Evolutionary conservation across 139 green algal genomes (phyloP).

Genomic region (Chlamydomonas sp.): DNA sequence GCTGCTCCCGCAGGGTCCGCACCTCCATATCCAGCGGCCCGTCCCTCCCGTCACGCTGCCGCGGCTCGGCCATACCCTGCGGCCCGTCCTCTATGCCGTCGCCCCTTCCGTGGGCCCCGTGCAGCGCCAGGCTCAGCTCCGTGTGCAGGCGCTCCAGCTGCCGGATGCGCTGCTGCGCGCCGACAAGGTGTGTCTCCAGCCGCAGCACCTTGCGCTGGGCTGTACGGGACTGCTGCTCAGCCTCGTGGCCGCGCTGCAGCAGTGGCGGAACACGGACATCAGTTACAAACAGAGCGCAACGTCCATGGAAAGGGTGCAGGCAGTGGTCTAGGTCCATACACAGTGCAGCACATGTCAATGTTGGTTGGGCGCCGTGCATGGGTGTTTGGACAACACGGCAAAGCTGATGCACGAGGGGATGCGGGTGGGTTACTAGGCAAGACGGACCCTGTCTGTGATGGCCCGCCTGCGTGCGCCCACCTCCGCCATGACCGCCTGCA

Average conservation of each 20-base stretch:
- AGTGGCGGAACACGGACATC: too few relatives aligned
- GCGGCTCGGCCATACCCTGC: not conserved
- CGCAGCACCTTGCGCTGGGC: not conserved
- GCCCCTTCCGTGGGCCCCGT: too few relatives aligned
- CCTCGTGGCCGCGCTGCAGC: conserved; percentile 3
- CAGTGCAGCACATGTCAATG: too few relatives aligned
- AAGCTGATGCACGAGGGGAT: too few relatives aligned
- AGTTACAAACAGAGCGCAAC: too few relatives aligned
- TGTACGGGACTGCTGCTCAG: not conserved
- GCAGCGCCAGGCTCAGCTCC: not conserved
- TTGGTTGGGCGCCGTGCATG: too few relatives aligned
- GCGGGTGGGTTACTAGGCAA: too few relatives aligned
- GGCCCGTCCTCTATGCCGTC: not conserved
- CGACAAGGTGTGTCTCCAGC: not conserved
- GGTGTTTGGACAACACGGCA: too few relatives aligned
- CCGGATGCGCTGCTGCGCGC: not conserved
- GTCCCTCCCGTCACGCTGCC: not conserved
- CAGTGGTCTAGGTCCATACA: too few relatives aligned
- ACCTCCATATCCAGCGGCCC: not conserved
- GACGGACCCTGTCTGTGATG: too few relatives aligned
- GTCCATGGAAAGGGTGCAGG: too few relatives aligned
- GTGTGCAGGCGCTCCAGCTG: conserved; percentile 21
- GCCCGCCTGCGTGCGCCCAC: not conserved
- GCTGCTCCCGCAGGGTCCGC: not conserved
- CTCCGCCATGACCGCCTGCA: conserved; percentile 9